Evolutionary conservation across 1,284 basidiomycete genomes (phyloP), one percentile per base, ranked within the genome.

Genomic region (Cutaneotrichosporon sp.): DNA sequence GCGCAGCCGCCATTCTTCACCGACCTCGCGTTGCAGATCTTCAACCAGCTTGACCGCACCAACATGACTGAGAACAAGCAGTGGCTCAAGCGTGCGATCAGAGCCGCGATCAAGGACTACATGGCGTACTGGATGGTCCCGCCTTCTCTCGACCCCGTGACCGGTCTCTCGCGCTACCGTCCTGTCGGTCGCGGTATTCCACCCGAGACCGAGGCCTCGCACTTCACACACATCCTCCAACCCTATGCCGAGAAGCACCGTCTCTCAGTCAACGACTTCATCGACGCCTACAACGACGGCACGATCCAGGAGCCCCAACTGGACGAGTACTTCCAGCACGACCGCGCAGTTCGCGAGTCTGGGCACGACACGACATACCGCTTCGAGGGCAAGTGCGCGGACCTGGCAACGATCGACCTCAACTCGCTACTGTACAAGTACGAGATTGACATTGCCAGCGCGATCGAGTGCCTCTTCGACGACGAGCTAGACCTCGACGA

Each of bases 341-440:
- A 98, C 72, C 88, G 93, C 54, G 83, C 90, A 3, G 91, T 97
- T 37, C 86, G 92, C 49, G 90, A 93, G 77, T 89, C 86, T 26
- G 94, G 94, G 26, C 94, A 98, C 76, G 94, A 98, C 75, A 98
- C 94, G 55, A 89, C 91, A 3, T 98, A 97, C 75, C 85, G 96
- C 11, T 88, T 97, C 67, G 94, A 98, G 79, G 93, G 91, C 62
- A 77, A 78, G 49, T 97, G 93, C 67, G 83, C 91, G 20, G 93
- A 97, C 76, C 83, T 98, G 33, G 93, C 86, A 7, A 98, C 94
- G 12, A 88, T 98, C 69, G 94, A 98, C 72, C 79, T 98, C 61
- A 94, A 97, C 77, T 84, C 92, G 37, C 71, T 83, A 26, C 73
- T 83, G 29, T 83, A 81, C 79, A 98, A 98, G 75, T 96, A 94